phyloP scores from a whole-genome alignment of 1,284 basidiomycete genomes.

The Malassezia brasiliensis region DNA sequence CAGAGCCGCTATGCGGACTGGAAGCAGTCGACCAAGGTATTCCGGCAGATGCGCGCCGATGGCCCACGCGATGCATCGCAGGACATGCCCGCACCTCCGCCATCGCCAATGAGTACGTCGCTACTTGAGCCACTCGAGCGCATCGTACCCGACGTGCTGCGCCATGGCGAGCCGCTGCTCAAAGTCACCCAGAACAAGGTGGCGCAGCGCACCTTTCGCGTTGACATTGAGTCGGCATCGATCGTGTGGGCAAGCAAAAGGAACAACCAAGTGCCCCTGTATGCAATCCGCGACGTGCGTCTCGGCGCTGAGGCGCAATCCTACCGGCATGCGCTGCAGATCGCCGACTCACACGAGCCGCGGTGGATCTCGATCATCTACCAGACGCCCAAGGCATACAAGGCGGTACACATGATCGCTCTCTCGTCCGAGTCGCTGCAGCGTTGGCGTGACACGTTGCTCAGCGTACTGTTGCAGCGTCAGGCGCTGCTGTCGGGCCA shows the following conservation, averaged over 20 bases:
- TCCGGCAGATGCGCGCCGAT: constrained; percentile 2
- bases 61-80: not conserved
- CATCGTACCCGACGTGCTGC: constrained; percentile 20
- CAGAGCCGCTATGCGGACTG: constrained; percentile 7
- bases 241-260: constrained; percentile 77
- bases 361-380: constrained; percentile 71
- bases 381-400: constrained; percentile 68
- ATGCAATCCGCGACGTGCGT: constrained; percentile 82
- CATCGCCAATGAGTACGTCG: not conserved
- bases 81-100: not conserved
- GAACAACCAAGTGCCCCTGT: constrained; percentile 64
- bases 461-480: constrained; percentile 47
- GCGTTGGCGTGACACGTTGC: constrained; percentile 52
- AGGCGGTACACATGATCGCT: constrained; percentile 80
- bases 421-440: constrained; percentile 61
- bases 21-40: constrained; percentile 9
- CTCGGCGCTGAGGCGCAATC: constrained; percentile 65
- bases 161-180: constrained; percentile 55
- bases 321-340: constrained; percentile 66
- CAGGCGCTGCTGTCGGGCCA: constrained; percentile 27
- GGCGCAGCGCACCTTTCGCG: constrained; percentile 63
- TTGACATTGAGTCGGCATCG: constrained; percentile 68
- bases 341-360: constrained; percentile 49
- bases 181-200: constrained; percentile 79
- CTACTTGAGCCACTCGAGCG: constrained; percentile 9